A percentile compares a stretch with the other conserved stretches of the same genome.
These are phyloP conservation scores for Ustilago nuda DNA, from an alignment of 1,284 basidiomycete species.

Conservation along the genomic window DNA sequence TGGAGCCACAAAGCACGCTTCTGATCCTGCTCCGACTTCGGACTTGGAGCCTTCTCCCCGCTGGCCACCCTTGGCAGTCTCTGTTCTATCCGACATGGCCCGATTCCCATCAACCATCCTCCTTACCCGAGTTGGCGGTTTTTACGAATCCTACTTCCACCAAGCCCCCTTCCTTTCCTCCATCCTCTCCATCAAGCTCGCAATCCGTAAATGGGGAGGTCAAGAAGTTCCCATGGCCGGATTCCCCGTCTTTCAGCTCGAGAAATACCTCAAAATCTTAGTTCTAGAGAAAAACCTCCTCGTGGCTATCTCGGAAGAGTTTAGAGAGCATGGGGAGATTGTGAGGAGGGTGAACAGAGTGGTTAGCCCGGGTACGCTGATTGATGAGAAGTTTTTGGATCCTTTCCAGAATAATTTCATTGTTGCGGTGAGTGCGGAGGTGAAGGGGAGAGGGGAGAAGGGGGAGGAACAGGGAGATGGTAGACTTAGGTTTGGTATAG, in stretches of 20 bases:
- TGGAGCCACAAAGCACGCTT: not conserved
- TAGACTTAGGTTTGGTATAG: conserved; percentile 49
- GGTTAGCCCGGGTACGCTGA: conserved; percentile 64
- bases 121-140: conserved; percentile 66
- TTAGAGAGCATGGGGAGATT: conserved; percentile 37
- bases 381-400: conserved; percentile 67
- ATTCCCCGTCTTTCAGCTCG: conserved; percentile 64
- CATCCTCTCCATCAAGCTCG: conserved; percentile 62
- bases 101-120: conserved; percentile 62
- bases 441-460: not conserved
- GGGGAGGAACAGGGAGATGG: not conserved
- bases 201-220: conserved; percentile 59
- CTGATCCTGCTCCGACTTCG: not conserved
- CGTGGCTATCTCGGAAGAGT: conserved; percentile 67
- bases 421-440: conserved; percentile 34
- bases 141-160: conserved; percentile 68
- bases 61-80: conserved; percentile 65
- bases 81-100: conserved; percentile 60
- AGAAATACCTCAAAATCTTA: conserved; percentile 66
- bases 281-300: conserved; percentile 62
- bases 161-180: conserved; percentile 61
- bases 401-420: conserved; percentile 66
- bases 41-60: not conserved
- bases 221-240: conserved; percentile 65
- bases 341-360: conserved; percentile 60